These are phyloP conservation scores for Nicotiana otophora DNA, from an alignment of 257 asterid genomes.

Conservation along the genomic window DNA sequence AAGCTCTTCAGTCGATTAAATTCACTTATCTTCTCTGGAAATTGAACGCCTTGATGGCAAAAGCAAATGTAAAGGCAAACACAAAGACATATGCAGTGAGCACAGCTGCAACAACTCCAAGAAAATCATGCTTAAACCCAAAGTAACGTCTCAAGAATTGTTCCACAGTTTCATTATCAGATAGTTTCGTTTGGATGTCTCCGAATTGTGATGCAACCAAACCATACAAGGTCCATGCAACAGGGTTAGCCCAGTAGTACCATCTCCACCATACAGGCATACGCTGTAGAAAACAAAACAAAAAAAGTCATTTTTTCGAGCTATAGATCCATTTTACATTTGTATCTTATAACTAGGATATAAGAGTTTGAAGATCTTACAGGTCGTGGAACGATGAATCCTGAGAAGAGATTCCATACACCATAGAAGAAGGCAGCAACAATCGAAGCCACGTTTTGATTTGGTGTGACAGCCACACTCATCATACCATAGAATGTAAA, in stretches of 20 bases:
- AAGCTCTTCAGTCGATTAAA: not conserved
- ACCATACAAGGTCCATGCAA: constrained; percentile 48
- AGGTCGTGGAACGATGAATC: constrained; percentile 11
- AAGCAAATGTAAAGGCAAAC: constrained; percentile 43
- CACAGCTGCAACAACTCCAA: constrained; percentile 40
- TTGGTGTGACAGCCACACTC: constrained; percentile 14
- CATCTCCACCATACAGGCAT: constrained; percentile 66
- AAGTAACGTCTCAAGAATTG: constrained; percentile 40
- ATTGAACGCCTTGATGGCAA: constrained; percentile 43
- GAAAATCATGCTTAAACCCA: constrained; percentile 50
- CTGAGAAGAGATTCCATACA: constrained; percentile 14
- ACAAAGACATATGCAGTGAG: constrained; percentile 25
- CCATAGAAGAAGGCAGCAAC: constrained; percentile 13
- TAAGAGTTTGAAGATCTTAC: constrained; percentile 5
- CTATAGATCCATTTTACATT: not conserved
- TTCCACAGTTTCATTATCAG: constrained; percentile 22
- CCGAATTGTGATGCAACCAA: constrained; percentile 41
- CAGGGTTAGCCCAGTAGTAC: constrained; percentile 43
- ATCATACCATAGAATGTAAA: constrained; percentile 15
- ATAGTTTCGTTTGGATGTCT: constrained; percentile 18
- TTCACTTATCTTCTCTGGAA: constrained; percentile 44
- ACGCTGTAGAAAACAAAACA: constrained; percentile 16
- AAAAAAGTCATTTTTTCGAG: not conserved
- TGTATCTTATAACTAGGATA: not conserved
- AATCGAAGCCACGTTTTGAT: constrained; percentile 6